These are phyloP conservation scores for Rhodotorula graminis DNA, from an alignment of 768 basidiomycete genomes.

Conservation along the genomic window DNA sequence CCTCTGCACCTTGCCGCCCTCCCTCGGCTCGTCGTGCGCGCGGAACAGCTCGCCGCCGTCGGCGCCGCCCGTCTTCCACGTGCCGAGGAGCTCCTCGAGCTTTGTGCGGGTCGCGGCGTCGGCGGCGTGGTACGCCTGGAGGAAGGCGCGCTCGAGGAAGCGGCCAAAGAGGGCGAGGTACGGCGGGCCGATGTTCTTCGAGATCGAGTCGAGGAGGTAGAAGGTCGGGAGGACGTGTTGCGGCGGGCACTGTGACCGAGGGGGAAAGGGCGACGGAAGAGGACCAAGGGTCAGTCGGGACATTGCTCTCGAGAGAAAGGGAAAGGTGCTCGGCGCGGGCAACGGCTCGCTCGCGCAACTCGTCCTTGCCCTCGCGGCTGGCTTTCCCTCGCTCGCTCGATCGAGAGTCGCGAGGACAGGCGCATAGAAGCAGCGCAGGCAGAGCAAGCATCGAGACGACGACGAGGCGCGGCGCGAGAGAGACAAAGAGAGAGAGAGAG, in stretches of 20 bases:
- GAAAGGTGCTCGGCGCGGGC: neutral
- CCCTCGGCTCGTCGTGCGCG: conserved; percentile 41
- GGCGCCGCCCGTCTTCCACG: conserved; percentile 85
- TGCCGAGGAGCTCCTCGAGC: conserved; percentile 95
- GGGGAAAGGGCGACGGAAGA: neutral
- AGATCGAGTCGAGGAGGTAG: conserved; percentile 92
- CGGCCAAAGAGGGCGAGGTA: conserved; percentile 80
- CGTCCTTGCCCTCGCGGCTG: too few relatives aligned
- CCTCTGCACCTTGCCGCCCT: conserved; percentile 58
- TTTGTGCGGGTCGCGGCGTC: conserved; percentile 54
- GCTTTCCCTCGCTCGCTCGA: too few relatives aligned
- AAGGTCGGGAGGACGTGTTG: conserved; percentile 89
- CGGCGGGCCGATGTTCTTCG: conserved; percentile 90
- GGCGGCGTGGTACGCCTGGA: conserved; percentile 80
- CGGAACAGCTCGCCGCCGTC: conserved; percentile 80
- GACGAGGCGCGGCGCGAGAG: neutral
- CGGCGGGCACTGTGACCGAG: conserved; percentile 64
- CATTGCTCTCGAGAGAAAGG: neutral
- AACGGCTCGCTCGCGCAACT: too few relatives aligned
- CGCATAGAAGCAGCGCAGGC: neutral
- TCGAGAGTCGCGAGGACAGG: neutral
- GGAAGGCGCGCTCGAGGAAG: conserved; percentile 75
- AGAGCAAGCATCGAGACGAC: neutral
- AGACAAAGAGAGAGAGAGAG: neutral
- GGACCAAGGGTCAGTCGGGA: neutral